phyloP scores from a whole-genome alignment of 2,329 filamentous ascomycete genomes.

The Lasiodiplodia sp. region DNA sequence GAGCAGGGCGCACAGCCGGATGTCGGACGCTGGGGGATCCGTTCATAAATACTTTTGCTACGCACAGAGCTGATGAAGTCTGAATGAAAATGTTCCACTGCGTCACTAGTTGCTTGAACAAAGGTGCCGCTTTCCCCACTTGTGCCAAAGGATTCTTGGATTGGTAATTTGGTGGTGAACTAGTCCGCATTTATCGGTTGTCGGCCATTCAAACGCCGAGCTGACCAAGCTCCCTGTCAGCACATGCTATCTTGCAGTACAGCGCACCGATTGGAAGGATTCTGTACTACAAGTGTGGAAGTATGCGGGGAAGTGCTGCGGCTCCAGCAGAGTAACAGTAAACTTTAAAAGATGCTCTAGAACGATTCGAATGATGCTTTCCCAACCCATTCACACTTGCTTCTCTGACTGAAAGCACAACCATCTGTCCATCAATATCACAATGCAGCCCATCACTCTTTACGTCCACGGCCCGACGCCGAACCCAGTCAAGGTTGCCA shows the following conservation, averaged over 20 bases:
- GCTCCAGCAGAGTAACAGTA: background rate
- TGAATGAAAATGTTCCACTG: background rate
- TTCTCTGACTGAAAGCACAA: background rate
- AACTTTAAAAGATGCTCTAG: background rate
- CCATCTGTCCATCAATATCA: background rate
- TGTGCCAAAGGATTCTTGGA: background rate
- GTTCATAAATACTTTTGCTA: background rate
- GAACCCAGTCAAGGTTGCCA: conserved; percentile 53
- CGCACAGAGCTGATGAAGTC: no score
- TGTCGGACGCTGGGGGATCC: background rate
- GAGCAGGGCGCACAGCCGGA: background rate
- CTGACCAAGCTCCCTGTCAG: background rate
- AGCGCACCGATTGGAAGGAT: background rate
- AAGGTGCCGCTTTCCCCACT: background rate
- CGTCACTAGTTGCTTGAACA: background rate
- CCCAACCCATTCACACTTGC: background rate
- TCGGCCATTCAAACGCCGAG: background rate
- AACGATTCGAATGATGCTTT: background rate
- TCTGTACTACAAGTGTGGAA: background rate
- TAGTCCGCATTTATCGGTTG: background rate
- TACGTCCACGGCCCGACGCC: conserved; percentile 33
- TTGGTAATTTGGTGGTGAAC: background rate
- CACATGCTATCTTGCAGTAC: background rate
- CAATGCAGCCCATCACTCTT: conserved; percentile 6
- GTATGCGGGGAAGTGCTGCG: background rate